Percentiles rank a stretch among this genome's conserved stretches.
phyloP scores from a whole-genome alignment of 1,284 basidiomycete genomes.

The Termitomyces sp. region DNA sequence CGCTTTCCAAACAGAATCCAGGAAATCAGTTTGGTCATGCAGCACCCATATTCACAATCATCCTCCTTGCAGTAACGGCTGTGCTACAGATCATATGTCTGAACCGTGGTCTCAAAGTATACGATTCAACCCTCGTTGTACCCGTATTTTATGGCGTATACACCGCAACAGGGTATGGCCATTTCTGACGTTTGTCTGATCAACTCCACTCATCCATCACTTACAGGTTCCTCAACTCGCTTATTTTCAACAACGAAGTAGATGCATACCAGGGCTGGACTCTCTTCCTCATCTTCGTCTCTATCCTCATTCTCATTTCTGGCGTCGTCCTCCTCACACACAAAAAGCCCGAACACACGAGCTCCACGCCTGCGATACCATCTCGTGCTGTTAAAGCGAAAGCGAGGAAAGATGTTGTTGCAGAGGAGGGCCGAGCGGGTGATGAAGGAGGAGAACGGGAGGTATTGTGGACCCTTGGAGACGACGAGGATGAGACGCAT shows the following conservation, averaged over 20 bases:
- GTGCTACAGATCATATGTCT: slow-evolving; percentile 88
- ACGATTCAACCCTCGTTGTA: slow-evolving; percentile 75
- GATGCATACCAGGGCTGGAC: slow-evolving; percentile 82
- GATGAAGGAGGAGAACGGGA: slow-evolving; percentile 34
- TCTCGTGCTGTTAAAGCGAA: slow-evolving; percentile 20
- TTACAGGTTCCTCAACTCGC: slow-evolving; percentile 32
- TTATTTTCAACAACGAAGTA: slow-evolving; percentile 77
- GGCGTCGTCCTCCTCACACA: slow-evolving; percentile 84
- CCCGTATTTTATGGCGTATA: slow-evolving; percentile 74
- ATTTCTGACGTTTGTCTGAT: not conserved
- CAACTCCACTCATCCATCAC: not conserved
- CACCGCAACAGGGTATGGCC: slow-evolving; percentile 56
- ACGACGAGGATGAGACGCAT: slow-evolving; percentile 58
- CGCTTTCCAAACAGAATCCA: slow-evolving; percentile 68
- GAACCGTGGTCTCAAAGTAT: slow-evolving; percentile 78
- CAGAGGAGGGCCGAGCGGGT: slow-evolving; percentile 26
- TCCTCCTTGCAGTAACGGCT: slow-evolving; percentile 75
- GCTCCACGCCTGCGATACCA: slow-evolving; percentile 16
- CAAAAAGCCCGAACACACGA: slow-evolving; percentile 65
- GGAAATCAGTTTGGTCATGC: slow-evolving; percentile 84
- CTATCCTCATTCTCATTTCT: slow-evolving; percentile 77
- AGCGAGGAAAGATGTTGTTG: slow-evolving; percentile 18
- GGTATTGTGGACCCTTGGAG: slow-evolving; percentile 62
- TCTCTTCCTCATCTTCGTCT: slow-evolving; percentile 80
- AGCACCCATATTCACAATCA: slow-evolving; percentile 78